Evolutionary conservation across 176 grass and related monocot species (phyloP), one percentile per base, ranked within the genome.

Genomic region (Aegilops bicornis): DNA sequence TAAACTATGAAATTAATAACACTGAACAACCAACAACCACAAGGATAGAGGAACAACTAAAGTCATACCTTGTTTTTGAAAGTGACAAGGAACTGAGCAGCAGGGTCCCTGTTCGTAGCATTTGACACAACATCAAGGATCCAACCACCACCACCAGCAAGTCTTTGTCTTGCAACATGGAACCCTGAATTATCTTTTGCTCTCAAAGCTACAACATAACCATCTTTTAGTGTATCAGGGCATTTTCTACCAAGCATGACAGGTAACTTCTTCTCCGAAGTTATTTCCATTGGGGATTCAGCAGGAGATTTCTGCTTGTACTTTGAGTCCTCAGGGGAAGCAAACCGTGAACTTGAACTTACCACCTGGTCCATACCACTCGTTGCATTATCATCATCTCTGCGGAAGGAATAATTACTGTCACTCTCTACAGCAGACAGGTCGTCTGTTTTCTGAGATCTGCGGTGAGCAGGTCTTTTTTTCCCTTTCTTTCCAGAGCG

Each of bases 401-500:
- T 85, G 40, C 50, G 64, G 13, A 61, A 91, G 30, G 86, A 89
- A 82, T 89, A 90, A 58, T 88, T 90, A 89, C 86, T 90, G 86
- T 84, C 92, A 86, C 88, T 94, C 72, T 96, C 94, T 66, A 76
- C 84, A 75, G 88, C 68, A 86, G 97, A 99, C 35, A 88, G 88
- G 61, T 92, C 88, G 70, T 96, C 89, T 1, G 83, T 70, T 84
- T 94, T 96, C 84, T 96, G 94, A 45, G 94, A 92, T 87, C 92
- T 91, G 52, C 92, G 89, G 43, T 86, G 92, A 79, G 94, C 94
- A 36, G 92, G 92, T 70, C 97, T 90, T 64, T 94, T 99, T 92
- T 96, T 99, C 80, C 97, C 97, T 88, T 99, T 99, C 89, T 96
- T 99, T 86, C 87, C 88, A 67, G 97, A 94, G 61, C 92, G 80